Conservation (phyloP, 2,329 filamentous ascomycete species). For the Alternaria sp. region DNA sequence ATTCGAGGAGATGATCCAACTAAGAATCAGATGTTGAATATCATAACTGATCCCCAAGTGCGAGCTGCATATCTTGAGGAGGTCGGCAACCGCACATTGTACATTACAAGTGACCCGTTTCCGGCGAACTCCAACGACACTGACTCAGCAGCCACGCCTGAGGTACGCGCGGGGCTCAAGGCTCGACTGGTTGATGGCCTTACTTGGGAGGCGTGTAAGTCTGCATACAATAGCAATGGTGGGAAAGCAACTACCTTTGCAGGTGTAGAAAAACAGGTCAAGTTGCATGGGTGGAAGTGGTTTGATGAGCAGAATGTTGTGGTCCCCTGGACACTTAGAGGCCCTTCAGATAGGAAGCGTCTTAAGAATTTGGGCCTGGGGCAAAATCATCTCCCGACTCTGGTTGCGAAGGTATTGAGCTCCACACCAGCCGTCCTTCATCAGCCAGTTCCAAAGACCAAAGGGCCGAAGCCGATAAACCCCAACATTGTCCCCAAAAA, state of each 20-base stretch:
- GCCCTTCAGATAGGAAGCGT: neutral
- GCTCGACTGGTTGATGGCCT: too few species aligned
- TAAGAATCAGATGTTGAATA: too few species aligned
- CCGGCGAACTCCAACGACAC: too few species aligned
- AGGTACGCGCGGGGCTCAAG: too few species aligned
- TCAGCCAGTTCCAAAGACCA: neutral
- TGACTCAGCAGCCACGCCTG: too few species aligned
- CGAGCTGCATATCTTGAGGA: too few species aligned
- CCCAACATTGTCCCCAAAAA: neutral
- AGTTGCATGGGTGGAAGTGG: neutral
- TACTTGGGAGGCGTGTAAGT: too few species aligned
- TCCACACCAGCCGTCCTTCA: rapidly evolving
- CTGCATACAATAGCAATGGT: too few species aligned
- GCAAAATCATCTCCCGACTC: neutral
- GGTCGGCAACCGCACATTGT: too few species aligned
- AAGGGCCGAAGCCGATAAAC: neutral
- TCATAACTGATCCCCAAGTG: too few species aligned
- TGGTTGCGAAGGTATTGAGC: neutral
- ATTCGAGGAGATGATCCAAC: too few species aligned
- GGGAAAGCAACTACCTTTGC: neutral
- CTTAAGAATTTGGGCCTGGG: neutral
- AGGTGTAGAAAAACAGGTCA: neutral
- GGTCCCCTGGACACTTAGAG: neutral
- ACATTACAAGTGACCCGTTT: too few species aligned
- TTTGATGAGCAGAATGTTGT: neutral